Base-by-base conservation (phyloP, 805 yeast genomes). In the Komagataella populi region DNA sequence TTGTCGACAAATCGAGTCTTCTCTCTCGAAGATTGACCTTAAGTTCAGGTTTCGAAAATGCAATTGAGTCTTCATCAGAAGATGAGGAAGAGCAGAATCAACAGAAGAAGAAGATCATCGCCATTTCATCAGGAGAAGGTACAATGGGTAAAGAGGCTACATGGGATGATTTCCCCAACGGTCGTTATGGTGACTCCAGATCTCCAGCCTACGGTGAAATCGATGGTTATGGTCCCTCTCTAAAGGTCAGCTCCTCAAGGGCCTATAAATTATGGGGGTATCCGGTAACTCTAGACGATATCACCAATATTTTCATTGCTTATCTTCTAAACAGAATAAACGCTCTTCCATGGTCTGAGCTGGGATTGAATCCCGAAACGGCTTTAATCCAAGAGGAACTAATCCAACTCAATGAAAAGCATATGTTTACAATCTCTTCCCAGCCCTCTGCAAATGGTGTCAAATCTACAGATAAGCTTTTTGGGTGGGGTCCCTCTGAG, bases 171-270 rank as follows among this genome's bases (percentile, higher is more conserved):
- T 90, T 87, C 66, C 93, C 96, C 23, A 88, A 90, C 66, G 96
- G 97, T 63, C 77, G 98, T 69, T 88, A 87, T 65, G 95, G 97
- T 69, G 96, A 89, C 68, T 86, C 96, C 0, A 74, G 93, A 60
- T 87, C 96, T 39, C 96, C 97, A 17, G 98, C 98, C 1, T 91
- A 86, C 66, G 99, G 98, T 71, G 97, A 91, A 68, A 87, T 91
- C 59, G 97, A 90, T 64, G 98, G 98, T 30, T 93, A 91, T 64
- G 98, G 98, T 2, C 96, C 97, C 0, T 79, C 85, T 2, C 76
- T 93, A 59, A 90, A 90, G 61, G 81, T 87, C 4, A 76, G 83
- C 6, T 75, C 81, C 10, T 72, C 76, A 44, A 78, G 74, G 60
- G 95, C 95, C 1, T 70, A 75, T 49, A 78, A 77, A 51, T 70